A percentile compares a stretch with the other conserved stretches of the same genome.
Conservation (phyloP, 495 filamentous ascomycete species). For the Trichoderma orchidacearum region DNA sequence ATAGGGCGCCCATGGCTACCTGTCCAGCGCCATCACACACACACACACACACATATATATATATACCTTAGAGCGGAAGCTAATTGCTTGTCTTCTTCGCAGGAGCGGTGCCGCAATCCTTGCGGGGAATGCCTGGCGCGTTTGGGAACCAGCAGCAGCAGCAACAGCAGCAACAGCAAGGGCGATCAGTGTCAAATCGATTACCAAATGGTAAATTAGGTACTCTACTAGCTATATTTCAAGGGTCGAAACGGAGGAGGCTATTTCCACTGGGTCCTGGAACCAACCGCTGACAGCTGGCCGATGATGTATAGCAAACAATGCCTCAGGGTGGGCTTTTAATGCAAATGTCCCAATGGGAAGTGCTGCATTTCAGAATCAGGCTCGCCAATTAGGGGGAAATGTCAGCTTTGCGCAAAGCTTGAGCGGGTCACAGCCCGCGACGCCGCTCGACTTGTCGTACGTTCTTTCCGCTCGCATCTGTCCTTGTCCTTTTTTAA, state of each 20-base stretch:
- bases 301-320: slow-evolving; percentile 31
- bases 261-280: not conserved
- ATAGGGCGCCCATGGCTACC: too few species aligned
- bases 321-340: slow-evolving; percentile 62
- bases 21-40: not conserved
- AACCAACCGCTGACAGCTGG: slow-evolving; percentile 3
- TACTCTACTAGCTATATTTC: slow-evolving; percentile 21
- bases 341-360: slow-evolving; percentile 53
- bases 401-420: slow-evolving; percentile 73
- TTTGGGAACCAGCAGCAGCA: slow-evolving; percentile 45
- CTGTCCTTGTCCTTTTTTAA: not conserved
- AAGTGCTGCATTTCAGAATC: slow-evolving; percentile 35
- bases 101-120: slow-evolving; percentile 55
- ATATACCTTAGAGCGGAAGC: not conserved
- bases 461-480: slow-evolving; percentile 37
- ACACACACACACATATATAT: not conserved
- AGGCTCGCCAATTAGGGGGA: slow-evolving; percentile 41
- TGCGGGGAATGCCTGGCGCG: slow-evolving; percentile 53
- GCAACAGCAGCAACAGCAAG: slow-evolving; percentile 46
- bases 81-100: not conserved
- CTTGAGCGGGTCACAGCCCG: slow-evolving; percentile 60
- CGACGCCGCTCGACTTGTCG: slow-evolving; percentile 66
- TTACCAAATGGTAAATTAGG: slow-evolving; percentile 67
- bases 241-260: not conserved
- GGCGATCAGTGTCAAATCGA: slow-evolving; percentile 51